Base-by-base conservation (phyloP, 345 rosid species). In the Citrus unshiu region DNA sequence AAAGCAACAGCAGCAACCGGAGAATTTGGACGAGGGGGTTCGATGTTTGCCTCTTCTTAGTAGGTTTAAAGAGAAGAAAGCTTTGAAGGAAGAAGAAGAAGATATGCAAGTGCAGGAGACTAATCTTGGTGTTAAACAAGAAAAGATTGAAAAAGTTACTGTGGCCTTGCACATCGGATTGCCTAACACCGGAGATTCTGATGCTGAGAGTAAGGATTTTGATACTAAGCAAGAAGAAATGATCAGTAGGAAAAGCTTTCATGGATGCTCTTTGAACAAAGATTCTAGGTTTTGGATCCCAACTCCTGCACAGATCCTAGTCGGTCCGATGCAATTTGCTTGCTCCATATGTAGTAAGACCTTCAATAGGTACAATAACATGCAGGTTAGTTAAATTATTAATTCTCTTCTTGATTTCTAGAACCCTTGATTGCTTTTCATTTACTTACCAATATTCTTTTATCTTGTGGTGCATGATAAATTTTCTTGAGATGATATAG, bases 321-420 rank as follows among this genome's bases (percentile, higher is more conserved):
- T 91, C 13, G 97, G 97, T 2, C 94, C 97, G 43, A 91, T 92
- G 97, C 97, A 91, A 67, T 92, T 91, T 82, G 83, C 94, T 76
- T 91, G 97, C 74, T 85, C 91, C 79, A 89, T 92, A 7, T 90
- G 97, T 75, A 87, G 76, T 87, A 92, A 92, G 80, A 92, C 93
- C 83, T 92, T 92, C 90, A 91, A 92, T 87, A 89, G 97, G 87
- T 92, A 89, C 91, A 92, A 92, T 77, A 92, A 91, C 87, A 92
- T 92, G 94, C 97, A 92, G 97, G 97, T 92, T n/a, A 82, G 85
- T 68, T 27, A 6, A 16, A n/a, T 68, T 57, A 18, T 59, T 59
- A 63, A 69, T 21, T 65, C 32, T 37, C 9, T 73, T 37, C 66
- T 34, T 37, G 37, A 51, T 49, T 54, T 64, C n/a, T 46, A 9